phyloP scores from a whole-genome alignment of 1,284 basidiomycete genomes.

The Cryptococcus sp. region DNA sequence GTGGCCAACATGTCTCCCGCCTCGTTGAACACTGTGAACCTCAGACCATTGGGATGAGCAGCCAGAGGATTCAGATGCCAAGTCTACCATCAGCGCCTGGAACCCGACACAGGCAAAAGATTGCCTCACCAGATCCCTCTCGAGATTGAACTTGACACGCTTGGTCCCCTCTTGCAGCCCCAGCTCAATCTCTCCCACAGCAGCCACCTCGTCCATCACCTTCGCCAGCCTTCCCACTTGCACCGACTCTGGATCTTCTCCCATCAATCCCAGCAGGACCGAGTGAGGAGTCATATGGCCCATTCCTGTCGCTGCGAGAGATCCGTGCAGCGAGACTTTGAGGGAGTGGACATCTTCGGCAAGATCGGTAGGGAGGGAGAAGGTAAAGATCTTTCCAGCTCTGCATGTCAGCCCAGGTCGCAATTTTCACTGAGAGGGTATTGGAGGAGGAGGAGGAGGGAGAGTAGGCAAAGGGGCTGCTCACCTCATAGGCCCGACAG shows the following conservation, averaged over 20 bases:
- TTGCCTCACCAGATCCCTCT: constrained; percentile 82
- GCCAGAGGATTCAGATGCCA: constrained; percentile 37
- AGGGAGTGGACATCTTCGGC: constrained; percentile 60
- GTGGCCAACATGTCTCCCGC: constrained; percentile 83
- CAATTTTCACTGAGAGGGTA: neutral
- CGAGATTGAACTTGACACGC: constrained; percentile 74
- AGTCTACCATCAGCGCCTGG: constrained; percentile 12
- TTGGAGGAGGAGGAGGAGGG: neutral
- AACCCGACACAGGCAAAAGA: neutral
- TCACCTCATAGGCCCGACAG: constrained; percentile 74
- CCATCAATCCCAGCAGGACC: constrained; percentile 83
- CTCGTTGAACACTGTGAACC: constrained; percentile 77
- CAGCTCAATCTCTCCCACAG: constrained; percentile 25
- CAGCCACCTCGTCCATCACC: constrained; percentile 26
- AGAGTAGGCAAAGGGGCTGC: too few relatives aligned
- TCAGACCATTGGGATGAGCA: constrained; percentile 73
- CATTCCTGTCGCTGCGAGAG: constrained; percentile 55
- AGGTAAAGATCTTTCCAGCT: constrained; percentile 33
- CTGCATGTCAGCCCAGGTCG: constrained; percentile 4
- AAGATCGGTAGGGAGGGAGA: constrained; percentile 22
- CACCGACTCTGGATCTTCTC: constrained; percentile 48
- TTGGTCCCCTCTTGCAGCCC: constrained; percentile 63
- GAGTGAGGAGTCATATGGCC: constrained; percentile 94
- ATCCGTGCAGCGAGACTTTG: constrained; percentile 71
- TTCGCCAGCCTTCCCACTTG: constrained; percentile 31